These are phyloP conservation scores for Leccinum arenicola DNA, from an alignment of 768 basidiomycete genomes.

Conservation along the genomic window DNA sequence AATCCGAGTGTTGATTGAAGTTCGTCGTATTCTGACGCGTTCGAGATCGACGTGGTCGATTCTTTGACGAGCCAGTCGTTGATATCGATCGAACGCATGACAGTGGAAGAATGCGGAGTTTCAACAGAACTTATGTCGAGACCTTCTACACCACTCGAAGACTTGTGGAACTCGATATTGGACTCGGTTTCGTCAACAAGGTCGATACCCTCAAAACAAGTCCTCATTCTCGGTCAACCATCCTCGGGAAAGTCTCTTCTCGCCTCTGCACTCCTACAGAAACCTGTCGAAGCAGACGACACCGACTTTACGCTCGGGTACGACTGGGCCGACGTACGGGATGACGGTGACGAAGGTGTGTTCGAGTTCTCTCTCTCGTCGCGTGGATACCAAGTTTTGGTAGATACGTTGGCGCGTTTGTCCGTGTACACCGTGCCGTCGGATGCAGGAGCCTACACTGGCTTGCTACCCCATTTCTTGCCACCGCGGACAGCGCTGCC, in stretches of 20 bases:
- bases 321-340: constrained; percentile 85
- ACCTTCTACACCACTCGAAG: constrained; percentile 62
- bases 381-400: not conserved
- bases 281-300: constrained; percentile 50
- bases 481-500: constrained; percentile 65
- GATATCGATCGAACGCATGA: constrained; percentile 54
- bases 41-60: constrained; percentile 75
- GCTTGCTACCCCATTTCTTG: constrained; percentile 74
- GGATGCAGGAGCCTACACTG: constrained; percentile 63
- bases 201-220: constrained; percentile 81
- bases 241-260: constrained; percentile 77
- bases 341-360: constrained; percentile 93
- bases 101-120: not conserved
- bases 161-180: constrained; percentile 92
- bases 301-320: constrained; percentile 88
- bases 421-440: constrained; percentile 92
- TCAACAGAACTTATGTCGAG: constrained; percentile 34
- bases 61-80: constrained; percentile 68
- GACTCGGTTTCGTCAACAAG: constrained; percentile 81
- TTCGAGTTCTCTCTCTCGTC: constrained; percentile 5
- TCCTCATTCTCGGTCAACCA: constrained; percentile 80
- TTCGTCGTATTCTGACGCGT: constrained; percentile 69
- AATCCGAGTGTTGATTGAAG: constrained; percentile 65
- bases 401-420: constrained; percentile 85
- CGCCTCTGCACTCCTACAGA: constrained; percentile 69